Percentiles rank a stretch among this genome's conserved stretches.
phyloP scores from a whole-genome alignment of 371 early-diverging fungal genomes.

The Syncephalastrum racemosum region DNA sequence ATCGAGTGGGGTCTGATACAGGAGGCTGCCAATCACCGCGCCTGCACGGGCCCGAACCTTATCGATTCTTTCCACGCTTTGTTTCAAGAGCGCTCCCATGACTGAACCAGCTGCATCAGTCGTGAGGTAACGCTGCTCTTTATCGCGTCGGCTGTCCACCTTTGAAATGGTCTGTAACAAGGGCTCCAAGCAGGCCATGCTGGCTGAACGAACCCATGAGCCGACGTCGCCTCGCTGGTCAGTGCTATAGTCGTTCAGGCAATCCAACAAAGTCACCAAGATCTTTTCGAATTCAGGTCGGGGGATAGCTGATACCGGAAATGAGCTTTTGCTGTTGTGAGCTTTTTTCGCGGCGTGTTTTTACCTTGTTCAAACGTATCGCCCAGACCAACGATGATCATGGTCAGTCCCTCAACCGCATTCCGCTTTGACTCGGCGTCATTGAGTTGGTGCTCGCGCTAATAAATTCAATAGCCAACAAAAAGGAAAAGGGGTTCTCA shows the following conservation, averaged over 20 bases:
- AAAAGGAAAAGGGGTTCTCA: slow-evolving; percentile 1
- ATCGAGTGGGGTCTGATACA: slow-evolving; percentile 23
- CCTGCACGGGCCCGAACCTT: slow-evolving; percentile 72
- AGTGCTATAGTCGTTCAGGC: slow-evolving; percentile 81
- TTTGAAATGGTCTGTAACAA: slow-evolving; percentile 44
- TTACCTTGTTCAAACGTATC: slow-evolving; percentile 46
- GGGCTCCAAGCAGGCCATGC: slow-evolving; percentile 59
- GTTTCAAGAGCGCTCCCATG: slow-evolving; percentile 59
- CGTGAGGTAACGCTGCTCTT: slow-evolving; percentile 22
- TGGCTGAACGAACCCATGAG: slow-evolving; percentile 85
- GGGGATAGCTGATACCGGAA: slow-evolving; percentile 29
- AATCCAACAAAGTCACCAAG: slow-evolving; percentile 46
- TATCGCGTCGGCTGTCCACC: slow-evolving; percentile 27
- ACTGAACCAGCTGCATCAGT: slow-evolving; percentile 20
- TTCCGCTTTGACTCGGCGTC: slow-evolving; percentile 76
- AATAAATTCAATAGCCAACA: slow-evolving; percentile 9
- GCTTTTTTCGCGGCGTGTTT: not conserved
- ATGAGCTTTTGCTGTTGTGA: not conserved
- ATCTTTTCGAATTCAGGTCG: slow-evolving; percentile 40
- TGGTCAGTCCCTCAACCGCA: slow-evolving; percentile 56
- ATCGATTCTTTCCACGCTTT: slow-evolving; percentile 84
- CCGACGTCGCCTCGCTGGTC: slow-evolving; percentile 96
- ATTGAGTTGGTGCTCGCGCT: slow-evolving; percentile 38
- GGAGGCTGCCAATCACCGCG: slow-evolving; percentile 41
- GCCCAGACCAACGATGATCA: slow-evolving; percentile 38